These are phyloP conservation scores for Epichloe aotearoae DNA, from an alignment of 2,329 filamentous ascomycete genomes.

Conservation along the genomic window DNA sequence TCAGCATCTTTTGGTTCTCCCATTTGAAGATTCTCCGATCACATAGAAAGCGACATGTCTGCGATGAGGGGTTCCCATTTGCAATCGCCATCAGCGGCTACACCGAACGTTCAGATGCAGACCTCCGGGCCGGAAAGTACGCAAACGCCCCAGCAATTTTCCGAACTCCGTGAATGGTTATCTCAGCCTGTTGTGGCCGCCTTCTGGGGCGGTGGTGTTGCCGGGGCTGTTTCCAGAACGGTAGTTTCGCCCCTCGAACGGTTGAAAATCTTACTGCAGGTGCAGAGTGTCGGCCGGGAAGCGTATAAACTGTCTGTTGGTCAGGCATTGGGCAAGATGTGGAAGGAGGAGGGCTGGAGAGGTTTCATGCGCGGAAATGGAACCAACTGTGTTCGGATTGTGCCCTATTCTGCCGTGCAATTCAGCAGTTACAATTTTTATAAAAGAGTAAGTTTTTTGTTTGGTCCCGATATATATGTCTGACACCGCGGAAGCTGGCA, in stretches of 20 bases:
- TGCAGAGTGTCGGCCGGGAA: constrained; percentile 79
- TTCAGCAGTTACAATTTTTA: constrained; percentile 98
- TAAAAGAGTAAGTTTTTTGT: constrained; percentile 53
- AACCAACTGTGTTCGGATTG: constrained; percentile 95
- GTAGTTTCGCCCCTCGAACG: constrained; percentile 93
- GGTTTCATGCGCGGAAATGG: constrained; percentile 98
- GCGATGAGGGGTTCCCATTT: constrained; percentile 14
- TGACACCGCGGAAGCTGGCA: background rate
- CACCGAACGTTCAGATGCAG: constrained; percentile 9
- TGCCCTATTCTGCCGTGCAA: constrained; percentile 95
- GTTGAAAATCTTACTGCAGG: constrained; percentile 93
- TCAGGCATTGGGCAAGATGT: constrained; percentile 88
- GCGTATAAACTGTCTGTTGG: constrained; percentile 90
- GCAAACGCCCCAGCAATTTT: constrained; percentile 9
- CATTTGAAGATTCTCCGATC: no score
- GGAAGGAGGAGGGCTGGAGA: constrained; percentile 89
- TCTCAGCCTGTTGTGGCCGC: constrained; percentile 80
- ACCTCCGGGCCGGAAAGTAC: constrained; percentile 16
- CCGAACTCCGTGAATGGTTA: constrained; percentile 36
- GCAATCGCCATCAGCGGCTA: constrained; percentile 4
- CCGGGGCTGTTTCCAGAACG: constrained; percentile 92
- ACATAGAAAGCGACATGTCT: constrained; percentile 15
- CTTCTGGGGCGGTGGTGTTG: constrained; percentile 87
- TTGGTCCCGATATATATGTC: background rate
- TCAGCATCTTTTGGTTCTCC: background rate